These are phyloP conservation scores for Gleditsia sinensis DNA, from an alignment of 306 rosid genomes.

Conservation along the genomic window DNA sequence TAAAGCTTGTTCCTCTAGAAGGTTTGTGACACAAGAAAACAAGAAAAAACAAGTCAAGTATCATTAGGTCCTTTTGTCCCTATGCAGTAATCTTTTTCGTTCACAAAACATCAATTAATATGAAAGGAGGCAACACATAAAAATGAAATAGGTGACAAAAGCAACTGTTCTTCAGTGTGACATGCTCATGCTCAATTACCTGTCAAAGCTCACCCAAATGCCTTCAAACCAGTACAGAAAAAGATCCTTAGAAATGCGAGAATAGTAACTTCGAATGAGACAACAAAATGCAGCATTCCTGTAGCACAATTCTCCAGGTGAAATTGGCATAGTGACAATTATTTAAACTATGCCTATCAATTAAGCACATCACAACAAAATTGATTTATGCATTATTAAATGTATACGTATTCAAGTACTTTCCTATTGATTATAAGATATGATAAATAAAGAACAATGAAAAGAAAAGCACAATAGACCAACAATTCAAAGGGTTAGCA, in stretches of 20 bases:
- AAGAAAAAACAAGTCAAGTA: neutral
- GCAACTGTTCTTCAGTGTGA: conserved; percentile 21
- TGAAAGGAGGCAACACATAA: neutral
- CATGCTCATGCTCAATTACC: conserved; percentile 48
- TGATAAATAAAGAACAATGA: conserved; percentile 9
- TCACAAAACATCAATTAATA: conserved; percentile 14
- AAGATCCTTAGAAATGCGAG: conserved; percentile 61
- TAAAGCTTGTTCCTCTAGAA: no score
- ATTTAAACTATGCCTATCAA: conserved; percentile 15
- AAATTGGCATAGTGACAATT: conserved; percentile 21
- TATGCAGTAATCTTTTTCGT: conserved; percentile 3
- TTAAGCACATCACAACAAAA: neutral
- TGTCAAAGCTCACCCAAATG: conserved; percentile 67
- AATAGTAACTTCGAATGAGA: conserved; percentile 64
- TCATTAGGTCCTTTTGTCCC: conserved; percentile 10
- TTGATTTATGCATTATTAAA: conserved; percentile 6
- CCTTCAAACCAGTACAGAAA: conserved; percentile 85
- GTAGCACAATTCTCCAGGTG: conserved; percentile 38
- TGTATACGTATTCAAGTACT: conserved; percentile 20
- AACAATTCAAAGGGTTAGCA: neutral
- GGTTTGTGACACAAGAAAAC: no score
- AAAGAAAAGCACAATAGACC: neutral
- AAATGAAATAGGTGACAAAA: conserved; percentile 2
- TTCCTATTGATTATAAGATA: neutral
- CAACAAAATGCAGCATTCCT: conserved; percentile 84